Percentiles rank a stretch among this genome's conserved stretches.
phyloP scores from a whole-genome alignment of 192 early-diverging fungal genomes.

The Umbelopsis isabellina region DNA sequence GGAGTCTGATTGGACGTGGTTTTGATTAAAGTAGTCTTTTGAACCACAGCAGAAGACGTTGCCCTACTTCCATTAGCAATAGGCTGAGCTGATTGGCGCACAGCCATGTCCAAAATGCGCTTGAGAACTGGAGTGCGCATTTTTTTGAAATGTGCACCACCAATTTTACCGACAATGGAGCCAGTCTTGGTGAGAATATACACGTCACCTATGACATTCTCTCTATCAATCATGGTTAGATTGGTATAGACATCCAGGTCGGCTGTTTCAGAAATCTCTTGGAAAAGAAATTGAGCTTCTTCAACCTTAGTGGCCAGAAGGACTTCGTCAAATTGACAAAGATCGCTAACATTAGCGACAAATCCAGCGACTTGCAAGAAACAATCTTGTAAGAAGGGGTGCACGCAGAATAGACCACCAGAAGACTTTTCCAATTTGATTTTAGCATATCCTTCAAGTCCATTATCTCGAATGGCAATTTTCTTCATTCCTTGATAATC shows the following conservation, averaged over 20 bases:
- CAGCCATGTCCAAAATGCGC: background rate
- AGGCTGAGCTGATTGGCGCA: background rate
- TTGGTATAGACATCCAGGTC: background rate
- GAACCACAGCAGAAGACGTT: background rate
- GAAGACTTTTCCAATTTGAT: background rate
- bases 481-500: conserved; percentile 1
- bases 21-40: background rate
- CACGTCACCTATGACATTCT: background rate
- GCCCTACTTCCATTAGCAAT: background rate
- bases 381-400: background rate
- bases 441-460: background rate
- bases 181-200: background rate
- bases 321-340: conserved; percentile 5
- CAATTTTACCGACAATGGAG: background rate
- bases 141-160: background rate
- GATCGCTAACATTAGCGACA: conserved; percentile 2
- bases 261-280: background rate
- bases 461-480: background rate
- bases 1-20: background rate
- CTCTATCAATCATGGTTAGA: background rate
- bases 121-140: background rate
- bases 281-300: conserved; percentile 1
- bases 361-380: background rate
- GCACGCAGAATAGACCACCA: background rate
- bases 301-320: background rate